Conservation (phyloP, 306 rosid species). For the Echinosophora koreensis region DNA sequence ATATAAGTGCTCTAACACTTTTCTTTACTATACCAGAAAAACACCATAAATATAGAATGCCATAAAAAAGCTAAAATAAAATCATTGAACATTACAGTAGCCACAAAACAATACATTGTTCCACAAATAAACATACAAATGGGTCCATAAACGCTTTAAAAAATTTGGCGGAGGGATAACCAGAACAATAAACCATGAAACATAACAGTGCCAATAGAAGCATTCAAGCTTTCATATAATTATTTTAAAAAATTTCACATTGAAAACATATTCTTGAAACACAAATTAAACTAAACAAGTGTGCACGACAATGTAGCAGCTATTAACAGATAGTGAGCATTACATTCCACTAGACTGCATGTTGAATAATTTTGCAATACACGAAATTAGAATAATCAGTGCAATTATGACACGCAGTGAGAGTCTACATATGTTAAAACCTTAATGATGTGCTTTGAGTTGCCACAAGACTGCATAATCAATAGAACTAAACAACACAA, state of each 20-base stretch:
- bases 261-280: neutral
- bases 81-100: slow-evolving; percentile 4
- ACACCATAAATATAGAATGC: slow-evolving; percentile 1
- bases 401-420: neutral
- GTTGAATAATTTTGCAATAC: neutral
- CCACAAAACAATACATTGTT: slow-evolving; percentile 15
- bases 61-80: neutral
- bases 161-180: slow-evolving; percentile 12
- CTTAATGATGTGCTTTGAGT: neutral
- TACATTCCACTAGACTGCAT: slow-evolving; percentile 1
- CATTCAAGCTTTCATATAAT: slow-evolving; percentile 6
- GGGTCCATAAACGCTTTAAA: neutral
- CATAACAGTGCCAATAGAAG: slow-evolving; percentile 2
- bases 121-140: neutral
- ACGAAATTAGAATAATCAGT: slow-evolving; percentile 7
- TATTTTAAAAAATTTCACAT: neutral
- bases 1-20: neutral
- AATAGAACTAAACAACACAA: neutral
- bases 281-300: neutral
- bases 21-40: slow-evolving; percentile 17
- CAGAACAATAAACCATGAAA: slow-evolving; percentile 18
- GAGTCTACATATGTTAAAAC: slow-evolving; percentile 7
- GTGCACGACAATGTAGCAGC: neutral
- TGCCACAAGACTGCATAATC: neutral
- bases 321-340: neutral